Evolutionary conservation across 1,284 basidiomycete species (phyloP), one percentile per base, ranked within the genome.

Genomic region (Sporisorium graminicola): DNA sequence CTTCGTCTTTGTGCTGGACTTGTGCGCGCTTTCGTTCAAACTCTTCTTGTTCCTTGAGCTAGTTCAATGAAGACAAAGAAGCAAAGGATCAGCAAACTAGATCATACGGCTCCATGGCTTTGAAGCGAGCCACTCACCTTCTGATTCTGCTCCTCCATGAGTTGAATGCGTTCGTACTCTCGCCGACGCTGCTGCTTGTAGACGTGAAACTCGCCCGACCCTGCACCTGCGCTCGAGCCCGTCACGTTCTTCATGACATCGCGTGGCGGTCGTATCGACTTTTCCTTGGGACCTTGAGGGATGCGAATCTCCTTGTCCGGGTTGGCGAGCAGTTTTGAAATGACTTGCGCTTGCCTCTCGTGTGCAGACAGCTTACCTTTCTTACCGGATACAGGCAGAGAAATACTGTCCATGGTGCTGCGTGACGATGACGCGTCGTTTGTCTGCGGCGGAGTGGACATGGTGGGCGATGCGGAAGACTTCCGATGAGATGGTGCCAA

Each of bases 171-270:
- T 86, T 99, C 97, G 81, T 96, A 98, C 87, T 99, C 97, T 82
- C 95, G 89, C 82, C 96, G 89, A 72, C 97, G 88, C 74, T 92
- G 91, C 49, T 97, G 95, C 86, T 99, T 99, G 88, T 99, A 99
- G 5, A 99, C 97, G 85, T 99, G 97, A 47, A 86, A 86, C 58
- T 86, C 85, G 42, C 85, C 85, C 46, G 79, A 82, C 6, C 85
- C 84, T 13, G 85, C 84, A 14, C 84, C 85, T 20, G 85, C 82
- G 44, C 77, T 83, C 40, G 78, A 81, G 44, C 84, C 86, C 50
- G 72, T 67, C 8, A 85, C 82, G 55, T 85, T 98, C 89, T 97
- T 98, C 92, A 99, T 96, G 92, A 81, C 80, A 53, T 84, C 84
- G 20, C 79, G 68, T n/a, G 81, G 83, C 22, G 77, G 62, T 46